phyloP scores from a whole-genome alignment of 2,329 filamentous ascomycete genomes.

The Botrytis byssoidea region DNA sequence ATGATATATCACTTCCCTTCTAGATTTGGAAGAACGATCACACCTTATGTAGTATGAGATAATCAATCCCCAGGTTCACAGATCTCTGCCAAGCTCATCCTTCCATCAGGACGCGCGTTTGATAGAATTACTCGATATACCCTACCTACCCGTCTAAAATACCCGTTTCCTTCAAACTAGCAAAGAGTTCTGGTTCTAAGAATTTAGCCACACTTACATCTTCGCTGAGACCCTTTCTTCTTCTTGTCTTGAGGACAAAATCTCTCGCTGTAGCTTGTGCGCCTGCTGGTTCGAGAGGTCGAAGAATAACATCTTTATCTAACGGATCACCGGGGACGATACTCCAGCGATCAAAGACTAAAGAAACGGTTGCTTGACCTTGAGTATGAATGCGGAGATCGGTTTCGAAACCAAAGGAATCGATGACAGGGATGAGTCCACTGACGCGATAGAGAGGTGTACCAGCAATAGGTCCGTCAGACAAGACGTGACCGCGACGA shows the following conservation, averaged over 20 bases:
- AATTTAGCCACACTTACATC: conserved; percentile 96
- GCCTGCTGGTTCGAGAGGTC: conserved; percentile 81
- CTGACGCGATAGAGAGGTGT: conserved; percentile 91
- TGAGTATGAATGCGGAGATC: conserved; percentile 95
- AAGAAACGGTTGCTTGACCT: conserved; percentile 82
- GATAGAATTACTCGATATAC: background rate
- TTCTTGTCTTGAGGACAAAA: conserved; percentile 92
- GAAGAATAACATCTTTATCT: conserved; percentile 78
- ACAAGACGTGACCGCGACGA: conserved; percentile 85
- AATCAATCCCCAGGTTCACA: background rate
- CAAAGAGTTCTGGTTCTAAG: conserved; percentile 90
- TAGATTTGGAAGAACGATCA: conserved; percentile 9
- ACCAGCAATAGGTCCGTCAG: conserved; percentile 90
- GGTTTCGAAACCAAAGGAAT: conserved; percentile 97
- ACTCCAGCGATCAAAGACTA: conserved; percentile 95
- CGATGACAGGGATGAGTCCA: conserved; percentile 91
- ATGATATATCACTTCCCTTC: background rate
- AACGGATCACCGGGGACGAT: conserved; percentile 95
- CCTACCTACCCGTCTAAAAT: conserved; percentile 64
- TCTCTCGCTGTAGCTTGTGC: conserved; percentile 90
- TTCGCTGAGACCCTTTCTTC: conserved; percentile 90
- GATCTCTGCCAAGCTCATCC: background rate
- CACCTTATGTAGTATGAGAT: background rate
- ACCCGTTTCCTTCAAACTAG: conserved; percentile 82
- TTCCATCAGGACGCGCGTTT: background rate